Percentiles rank a stretch among this genome's conserved stretches.
These are phyloP conservation scores for Podaxis mareebaensis DNA, from an alignment of 768 basidiomycete species.

Conservation along the genomic window DNA sequence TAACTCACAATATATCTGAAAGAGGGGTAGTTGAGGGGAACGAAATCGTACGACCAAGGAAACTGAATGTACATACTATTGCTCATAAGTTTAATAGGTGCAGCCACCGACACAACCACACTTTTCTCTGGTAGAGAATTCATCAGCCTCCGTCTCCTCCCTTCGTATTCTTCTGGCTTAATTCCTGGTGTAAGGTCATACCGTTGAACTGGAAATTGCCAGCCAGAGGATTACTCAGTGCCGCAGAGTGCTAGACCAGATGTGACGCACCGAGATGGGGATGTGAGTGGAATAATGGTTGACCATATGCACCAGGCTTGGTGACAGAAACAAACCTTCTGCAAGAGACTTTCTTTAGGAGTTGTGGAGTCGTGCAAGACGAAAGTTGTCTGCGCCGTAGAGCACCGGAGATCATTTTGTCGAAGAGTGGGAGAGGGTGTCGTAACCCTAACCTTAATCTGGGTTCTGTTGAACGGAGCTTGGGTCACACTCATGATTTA, in stretches of 20 bases:
- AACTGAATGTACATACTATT: constrained; percentile 52
- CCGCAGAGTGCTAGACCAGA: background rate
- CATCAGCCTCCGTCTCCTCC: constrained; percentile 69
- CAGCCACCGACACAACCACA: constrained; percentile 75
- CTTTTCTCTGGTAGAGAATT: constrained; percentile 69
- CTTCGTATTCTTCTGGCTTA: constrained; percentile 73
- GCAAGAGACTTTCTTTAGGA: background rate
- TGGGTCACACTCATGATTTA: background rate
- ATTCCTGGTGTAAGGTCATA: constrained; percentile 87
- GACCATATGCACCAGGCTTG: constrained; percentile 81
- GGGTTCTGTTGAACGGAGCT: background rate
- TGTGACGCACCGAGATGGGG: constrained; percentile 68
- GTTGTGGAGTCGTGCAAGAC: background rate
- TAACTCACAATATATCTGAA: constrained; percentile 74
- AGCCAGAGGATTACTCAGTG: background rate
- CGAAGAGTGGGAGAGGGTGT: background rate
- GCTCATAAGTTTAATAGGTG: constrained; percentile 84
- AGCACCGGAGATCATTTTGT: constrained; percentile 5
- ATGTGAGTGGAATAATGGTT: constrained; percentile 77
- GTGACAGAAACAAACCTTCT: constrained; percentile 15
- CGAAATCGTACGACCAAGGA: constrained; percentile 5
- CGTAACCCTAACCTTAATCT: constrained; percentile 14
- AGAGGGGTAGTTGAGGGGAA: constrained; percentile 17
- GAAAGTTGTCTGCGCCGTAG: constrained; percentile 5
- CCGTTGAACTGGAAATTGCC: constrained; percentile 41